phyloP scores from a whole-genome alignment of 2,329 filamentous ascomycete species.

The Nigrospora oryzae region DNA sequence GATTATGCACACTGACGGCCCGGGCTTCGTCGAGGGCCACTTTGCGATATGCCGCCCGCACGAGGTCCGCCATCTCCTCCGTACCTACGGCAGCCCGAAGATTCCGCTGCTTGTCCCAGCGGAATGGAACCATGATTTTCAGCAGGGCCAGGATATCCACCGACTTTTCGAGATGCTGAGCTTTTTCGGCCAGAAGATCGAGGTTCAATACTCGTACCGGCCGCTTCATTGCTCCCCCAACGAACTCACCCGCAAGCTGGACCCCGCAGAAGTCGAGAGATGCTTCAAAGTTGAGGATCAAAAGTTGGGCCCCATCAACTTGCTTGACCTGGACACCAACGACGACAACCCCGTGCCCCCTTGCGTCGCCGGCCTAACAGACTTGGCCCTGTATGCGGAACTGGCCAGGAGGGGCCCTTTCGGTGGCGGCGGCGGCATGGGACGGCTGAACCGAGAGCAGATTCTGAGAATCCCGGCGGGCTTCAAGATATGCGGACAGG shows the following conservation, averaged over 20 bases:
- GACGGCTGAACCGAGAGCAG: background rate
- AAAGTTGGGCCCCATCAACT: background rate
- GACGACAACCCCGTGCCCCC: slow-evolving; percentile 1
- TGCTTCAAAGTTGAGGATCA: background rate
- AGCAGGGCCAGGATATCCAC: background rate
- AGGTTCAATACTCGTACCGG: slow-evolving; percentile 1
- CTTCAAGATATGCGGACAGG: slow-evolving; percentile 1
- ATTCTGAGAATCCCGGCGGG: background rate
- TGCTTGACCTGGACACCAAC: slow-evolving; percentile 2
- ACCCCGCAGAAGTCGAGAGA: background rate
- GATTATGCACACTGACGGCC: background rate
- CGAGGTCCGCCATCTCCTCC: background rate
- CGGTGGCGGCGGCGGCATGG: background rate
- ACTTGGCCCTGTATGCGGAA: background rate
- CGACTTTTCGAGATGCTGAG: background rate
- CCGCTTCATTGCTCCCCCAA: background rate
- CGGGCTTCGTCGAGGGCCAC: slow-evolving; percentile 2
- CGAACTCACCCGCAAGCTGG: slow-evolving; percentile 1
- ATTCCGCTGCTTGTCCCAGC: background rate
- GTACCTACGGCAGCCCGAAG: background rate
- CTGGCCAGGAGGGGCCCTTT: background rate
- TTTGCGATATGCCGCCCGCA: slow-evolving; percentile 1
- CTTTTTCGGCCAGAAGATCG: slow-evolving; percentile 1
- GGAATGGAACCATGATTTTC: slow-evolving; percentile 1
- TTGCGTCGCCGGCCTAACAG: background rate